phyloP scores from a whole-genome alignment of 371 early-diverging fungal genomes.

The Actinomortierella wolfii region DNA sequence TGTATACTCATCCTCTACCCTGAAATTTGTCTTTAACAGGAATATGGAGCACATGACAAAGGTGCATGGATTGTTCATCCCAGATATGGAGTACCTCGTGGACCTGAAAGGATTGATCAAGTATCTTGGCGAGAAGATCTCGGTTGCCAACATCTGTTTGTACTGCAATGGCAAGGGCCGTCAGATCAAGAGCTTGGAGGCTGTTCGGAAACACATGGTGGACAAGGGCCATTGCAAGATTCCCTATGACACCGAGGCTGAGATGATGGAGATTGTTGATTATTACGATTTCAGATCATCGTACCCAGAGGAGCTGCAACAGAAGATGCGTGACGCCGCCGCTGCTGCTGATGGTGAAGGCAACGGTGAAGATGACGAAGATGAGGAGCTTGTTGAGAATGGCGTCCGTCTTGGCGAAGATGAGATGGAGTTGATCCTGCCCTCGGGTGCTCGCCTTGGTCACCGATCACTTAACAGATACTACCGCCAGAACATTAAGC shows the following conservation, averaged over 20 bases:
- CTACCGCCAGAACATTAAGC: constrained; percentile 85
- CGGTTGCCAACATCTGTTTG: constrained; percentile 91
- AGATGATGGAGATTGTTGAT: constrained; percentile 88
- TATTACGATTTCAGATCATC: constrained; percentile 90
- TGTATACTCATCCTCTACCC: not conserved
- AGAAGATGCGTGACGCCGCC: constrained; percentile 42
- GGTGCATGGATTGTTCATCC: constrained; percentile 93
- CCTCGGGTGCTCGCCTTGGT: constrained; percentile 83
- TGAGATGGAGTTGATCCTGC: constrained; percentile 84
- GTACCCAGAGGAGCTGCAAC: constrained; percentile 60
- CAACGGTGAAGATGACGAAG: constrained; percentile 59
- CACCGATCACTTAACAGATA: constrained; percentile 83
- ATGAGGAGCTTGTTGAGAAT: constrained; percentile 54
- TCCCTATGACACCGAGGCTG: constrained; percentile 89
- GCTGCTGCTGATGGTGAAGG: constrained; percentile 24
- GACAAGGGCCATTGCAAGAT: constrained; percentile 96
- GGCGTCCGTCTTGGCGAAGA: constrained; percentile 61
- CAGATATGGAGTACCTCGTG: constrained; percentile 91
- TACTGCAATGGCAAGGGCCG: constrained; percentile 94
- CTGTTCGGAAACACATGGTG: constrained; percentile 95
- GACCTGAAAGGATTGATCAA: constrained; percentile 87
- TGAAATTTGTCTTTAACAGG: constrained; percentile 11
- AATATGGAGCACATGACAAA: constrained; percentile 93
- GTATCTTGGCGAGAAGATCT: constrained; percentile 93
- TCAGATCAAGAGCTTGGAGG: constrained; percentile 82